A percentile compares a stretch with the other conserved stretches of the same genome.
Conservation (phyloP, 2,329 filamentous ascomycete species). For the Xylariaceae sp. region DNA sequence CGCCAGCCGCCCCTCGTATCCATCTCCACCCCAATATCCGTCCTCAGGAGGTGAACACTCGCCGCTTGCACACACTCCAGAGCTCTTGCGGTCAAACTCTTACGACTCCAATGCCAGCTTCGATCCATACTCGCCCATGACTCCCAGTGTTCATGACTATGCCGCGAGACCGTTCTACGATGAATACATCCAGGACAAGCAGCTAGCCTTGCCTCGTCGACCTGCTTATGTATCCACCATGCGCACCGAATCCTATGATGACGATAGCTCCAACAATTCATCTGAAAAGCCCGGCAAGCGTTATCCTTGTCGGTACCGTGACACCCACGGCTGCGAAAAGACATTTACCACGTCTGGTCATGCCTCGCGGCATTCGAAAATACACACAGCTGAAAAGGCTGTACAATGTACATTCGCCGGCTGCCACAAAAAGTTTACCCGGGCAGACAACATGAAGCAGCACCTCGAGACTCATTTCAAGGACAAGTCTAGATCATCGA, state of each 20-base stretch:
- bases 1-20: slow-evolving; percentile 33
- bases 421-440: slow-evolving; percentile 76
- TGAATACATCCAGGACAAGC: slow-evolving; percentile 31
- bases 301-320: slow-evolving; percentile 70
- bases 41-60: slow-evolving; percentile 35
- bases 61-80: slow-evolving; percentile 50
- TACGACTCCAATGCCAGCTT: slow-evolving; percentile 58
- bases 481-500: slow-evolving; percentile 48
- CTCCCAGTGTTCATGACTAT: slow-evolving; percentile 47
- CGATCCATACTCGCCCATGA: slow-evolving; percentile 53
- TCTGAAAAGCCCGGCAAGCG: slow-evolving; percentile 56
- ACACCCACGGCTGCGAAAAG: slow-evolving; percentile 68
- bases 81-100: slow-evolving; percentile 57
- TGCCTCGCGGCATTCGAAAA: slow-evolving; percentile 80
- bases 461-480: slow-evolving; percentile 74
- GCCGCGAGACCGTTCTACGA: slow-evolving; percentile 35
- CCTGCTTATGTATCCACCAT: slow-evolving; percentile 41
- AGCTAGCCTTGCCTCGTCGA: slow-evolving; percentile 35
- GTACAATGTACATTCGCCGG: slow-evolving; percentile 64
- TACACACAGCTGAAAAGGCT: slow-evolving; percentile 77
- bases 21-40: slow-evolving; percentile 35
- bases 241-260: slow-evolving; percentile 49
- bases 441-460: slow-evolving; percentile 85
- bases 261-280: slow-evolving; percentile 42
- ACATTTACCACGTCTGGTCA: slow-evolving; percentile 82